These are phyloP conservation scores for Penicillium paneum DNA, from an alignment of 2,329 filamentous ascomycete genomes.

Conservation along the genomic window DNA sequence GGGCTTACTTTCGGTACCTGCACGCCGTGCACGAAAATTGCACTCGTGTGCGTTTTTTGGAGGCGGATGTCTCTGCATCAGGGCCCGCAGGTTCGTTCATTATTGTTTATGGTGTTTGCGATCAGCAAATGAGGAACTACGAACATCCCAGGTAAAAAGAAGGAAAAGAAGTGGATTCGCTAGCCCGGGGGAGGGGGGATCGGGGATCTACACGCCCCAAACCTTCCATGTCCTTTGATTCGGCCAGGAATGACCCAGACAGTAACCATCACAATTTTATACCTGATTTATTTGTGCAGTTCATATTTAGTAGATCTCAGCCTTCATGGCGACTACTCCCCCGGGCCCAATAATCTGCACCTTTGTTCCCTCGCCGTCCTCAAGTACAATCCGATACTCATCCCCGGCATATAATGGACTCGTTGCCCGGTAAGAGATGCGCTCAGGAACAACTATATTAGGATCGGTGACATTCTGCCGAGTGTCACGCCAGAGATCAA, in stretches of 20 bases:
- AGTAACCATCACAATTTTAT: background rate
- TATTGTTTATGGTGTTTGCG: background rate
- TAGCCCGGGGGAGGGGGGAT: background rate
- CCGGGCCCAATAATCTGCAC: slow-evolving; percentile 36
- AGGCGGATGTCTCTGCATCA: background rate
- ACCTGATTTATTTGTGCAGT: background rate
- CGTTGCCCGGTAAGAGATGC: slow-evolving; percentile 49
- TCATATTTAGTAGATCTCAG: slow-evolving; percentile 28
- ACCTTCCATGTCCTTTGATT: background rate
- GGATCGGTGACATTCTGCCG: slow-evolving; percentile 17
- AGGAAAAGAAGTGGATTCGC: background rate
- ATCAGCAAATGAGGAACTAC: background rate
- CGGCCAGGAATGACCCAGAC: background rate
- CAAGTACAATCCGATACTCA: slow-evolving; percentile 45
- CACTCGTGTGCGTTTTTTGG: slow-evolving; percentile 36
- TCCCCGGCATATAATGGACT: slow-evolving; percentile 51
- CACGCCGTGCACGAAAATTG: slow-evolving; percentile 41
- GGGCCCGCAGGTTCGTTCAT: slow-evolving; percentile 3
- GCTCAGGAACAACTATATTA: slow-evolving; percentile 37
- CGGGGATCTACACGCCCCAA: background rate
- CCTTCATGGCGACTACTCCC: slow-evolving; percentile 39
- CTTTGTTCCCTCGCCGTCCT: slow-evolving; percentile 26
- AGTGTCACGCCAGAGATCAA: slow-evolving; percentile 46
- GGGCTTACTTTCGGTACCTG: slow-evolving; percentile 34
- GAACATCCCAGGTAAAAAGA: background rate